These are phyloP conservation scores for Colletotrichum paranaense DNA, from an alignment of 2,329 filamentous ascomycete species.

Conservation along the genomic window DNA sequence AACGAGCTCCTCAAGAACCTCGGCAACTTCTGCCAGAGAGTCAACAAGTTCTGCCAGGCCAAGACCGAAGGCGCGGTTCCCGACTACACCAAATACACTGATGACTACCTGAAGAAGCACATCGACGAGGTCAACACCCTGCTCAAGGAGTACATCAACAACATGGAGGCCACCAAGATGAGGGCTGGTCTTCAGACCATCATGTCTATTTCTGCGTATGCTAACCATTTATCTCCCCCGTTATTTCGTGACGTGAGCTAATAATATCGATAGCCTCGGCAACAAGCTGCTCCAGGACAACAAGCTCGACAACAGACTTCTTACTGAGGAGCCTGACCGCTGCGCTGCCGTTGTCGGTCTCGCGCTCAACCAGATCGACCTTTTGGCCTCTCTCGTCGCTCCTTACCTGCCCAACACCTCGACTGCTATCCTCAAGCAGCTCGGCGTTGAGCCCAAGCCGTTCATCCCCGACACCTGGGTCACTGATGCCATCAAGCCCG, in stretches of 20 bases:
- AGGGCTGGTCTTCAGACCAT: slow-evolving; percentile 73
- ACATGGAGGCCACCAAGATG: slow-evolving; percentile 79
- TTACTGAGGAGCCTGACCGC: slow-evolving; percentile 65
- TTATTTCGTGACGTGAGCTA: background rate
- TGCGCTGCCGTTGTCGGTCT: slow-evolving; percentile 75
- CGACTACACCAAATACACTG: slow-evolving; percentile 66
- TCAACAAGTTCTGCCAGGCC: slow-evolving; percentile 79
- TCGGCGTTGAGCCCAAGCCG: slow-evolving; percentile 66
- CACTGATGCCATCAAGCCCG: slow-evolving; percentile 70
- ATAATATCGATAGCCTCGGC: slow-evolving; percentile 46
- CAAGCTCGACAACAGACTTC: slow-evolving; percentile 64
- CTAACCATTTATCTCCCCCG: background rate
- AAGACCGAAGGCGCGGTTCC: slow-evolving; percentile 80
- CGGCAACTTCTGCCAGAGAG: slow-evolving; percentile 79
- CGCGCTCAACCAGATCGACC: slow-evolving; percentile 85
- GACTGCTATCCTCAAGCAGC: slow-evolving; percentile 80
- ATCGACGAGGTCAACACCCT: slow-evolving; percentile 73
- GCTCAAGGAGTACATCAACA: slow-evolving; percentile 73
- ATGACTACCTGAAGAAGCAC: slow-evolving; percentile 64
- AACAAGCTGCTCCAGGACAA: slow-evolving; percentile 64
- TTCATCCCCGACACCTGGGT: slow-evolving; percentile 76
- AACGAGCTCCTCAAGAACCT: slow-evolving; percentile 84
- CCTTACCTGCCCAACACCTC: slow-evolving; percentile 90
- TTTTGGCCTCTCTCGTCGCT: slow-evolving; percentile 81
- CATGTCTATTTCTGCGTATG: slow-evolving; percentile 71